Percentiles rank a stretch among this genome's conserved stretches.
Conservation (phyloP, 2,329 filamentous ascomycete species). For the Verticillium klebahnii region DNA sequence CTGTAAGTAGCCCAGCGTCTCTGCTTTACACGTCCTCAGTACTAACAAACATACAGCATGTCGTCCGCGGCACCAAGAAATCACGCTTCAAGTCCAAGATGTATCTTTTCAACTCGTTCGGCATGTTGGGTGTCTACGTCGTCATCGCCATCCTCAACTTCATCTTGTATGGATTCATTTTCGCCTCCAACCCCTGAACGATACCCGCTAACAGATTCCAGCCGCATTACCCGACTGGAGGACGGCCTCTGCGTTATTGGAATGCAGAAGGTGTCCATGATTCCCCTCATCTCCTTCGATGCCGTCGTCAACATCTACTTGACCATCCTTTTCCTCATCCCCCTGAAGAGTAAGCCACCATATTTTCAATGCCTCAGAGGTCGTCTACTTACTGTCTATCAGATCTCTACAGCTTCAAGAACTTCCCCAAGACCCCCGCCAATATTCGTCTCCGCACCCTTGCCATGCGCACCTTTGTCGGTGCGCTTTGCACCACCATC, state of each 20-base stretch:
- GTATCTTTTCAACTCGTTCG: conserved; percentile 57
- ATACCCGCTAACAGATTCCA: conserved; percentile 17
- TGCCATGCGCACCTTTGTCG: conserved; percentile 55
- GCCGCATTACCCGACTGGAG: conserved; percentile 52
- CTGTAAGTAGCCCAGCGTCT: conserved; percentile 32
- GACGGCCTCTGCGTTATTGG: conserved; percentile 57
- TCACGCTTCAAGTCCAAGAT: conserved; percentile 50
- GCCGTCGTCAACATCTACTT: conserved; percentile 58
- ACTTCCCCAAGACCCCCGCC: conserved; percentile 33
- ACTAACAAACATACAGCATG: conserved; percentile 34
- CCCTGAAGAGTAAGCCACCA: conserved; percentile 44
- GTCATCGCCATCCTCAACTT: conserved; percentile 54
- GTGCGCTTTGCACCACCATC: conserved; percentile 49
- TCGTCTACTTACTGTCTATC: neutral
- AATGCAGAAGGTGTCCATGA: conserved; percentile 53
- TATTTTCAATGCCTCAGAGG: neutral
- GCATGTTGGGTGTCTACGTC: conserved; percentile 43
- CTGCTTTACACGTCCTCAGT: conserved; percentile 3
- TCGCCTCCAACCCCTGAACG: neutral
- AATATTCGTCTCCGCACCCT: conserved; percentile 43
- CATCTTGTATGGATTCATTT: conserved; percentile 43
- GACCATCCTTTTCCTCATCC: conserved; percentile 58
- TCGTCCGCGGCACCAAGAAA: conserved; percentile 50
- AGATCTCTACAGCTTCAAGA: conserved; percentile 53
- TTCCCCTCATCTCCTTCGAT: conserved; percentile 59